Base-by-base conservation (phyloP, 78 protist genomes). In the Dictyostelium firmibasis region DNA sequence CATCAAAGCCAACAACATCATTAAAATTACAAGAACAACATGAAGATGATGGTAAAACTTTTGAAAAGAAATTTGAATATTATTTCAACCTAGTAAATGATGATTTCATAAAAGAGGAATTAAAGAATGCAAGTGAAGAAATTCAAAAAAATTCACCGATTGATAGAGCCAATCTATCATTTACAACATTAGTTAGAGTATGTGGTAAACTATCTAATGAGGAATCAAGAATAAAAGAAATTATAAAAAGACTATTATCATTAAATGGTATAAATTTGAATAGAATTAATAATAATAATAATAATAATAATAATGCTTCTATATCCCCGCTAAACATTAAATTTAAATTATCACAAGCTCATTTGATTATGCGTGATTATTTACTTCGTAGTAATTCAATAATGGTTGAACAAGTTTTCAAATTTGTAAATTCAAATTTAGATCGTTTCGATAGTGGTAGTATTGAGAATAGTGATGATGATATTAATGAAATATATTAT, bases 161-260 rank as follows among this genome's bases (percentile, higher is more conserved):
- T n/a, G 87, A 81, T 69, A 23, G 94, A 27, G 31, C 88, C 5
- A 89, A 89, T 70, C 81, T 89, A 23, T 35, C 88, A 9, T 16
- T 89, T 20, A 20, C 94, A 41, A 89, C 94, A 29, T 44, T 89
- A 3, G 72, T 89, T 43, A 31, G 94, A 41, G 94, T 81, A 3
- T 78, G 88, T 78, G 94, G 94, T n/a, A 78, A 81, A 27, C 13
- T 89, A 20, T 47, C 50, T 1, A 47, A 60, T 33, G 43, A 67
- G 6, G 70, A 81, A 43, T 53, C 67, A 11, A 60, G 64, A 31
- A 44, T 53, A 4, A 70, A 89, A 36, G 81, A 89, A 29, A 27
- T 89, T 1, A 31, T 81, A 2, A 38, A 67, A 13, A 89, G 43
- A 89, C 27, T 89, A 23, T 67, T 70, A 25, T 7, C 29, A 23